Evolutionary conservation across 305 asterid genomes (phyloP), one percentile per base, ranked within the genome.

Genomic region (Rubia tinctorum): DNA sequence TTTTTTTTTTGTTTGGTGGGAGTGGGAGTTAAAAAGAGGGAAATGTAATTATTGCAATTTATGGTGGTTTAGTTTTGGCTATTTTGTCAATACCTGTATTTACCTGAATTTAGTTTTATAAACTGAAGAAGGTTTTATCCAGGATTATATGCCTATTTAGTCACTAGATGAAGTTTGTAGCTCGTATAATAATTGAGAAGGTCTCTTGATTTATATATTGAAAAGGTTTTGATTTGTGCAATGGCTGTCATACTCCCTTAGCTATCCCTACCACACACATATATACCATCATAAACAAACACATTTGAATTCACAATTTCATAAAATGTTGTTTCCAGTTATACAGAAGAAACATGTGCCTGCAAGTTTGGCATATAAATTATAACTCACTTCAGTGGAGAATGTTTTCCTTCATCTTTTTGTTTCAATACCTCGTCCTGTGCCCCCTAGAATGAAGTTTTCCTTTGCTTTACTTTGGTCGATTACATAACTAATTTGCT

Each of bases 401-500:
- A 64, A 34, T 20, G 5, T 17, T 73, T 64, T 45, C 45, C 1
- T 55, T 68, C 58, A 12, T 12, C 7, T 8, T 68, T 13, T 22
- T 43, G 42, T 14, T 20, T 72, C 20, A 43, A 49, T 25, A 8
- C 30, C 22, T 8, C 51, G 34, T 59, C 58, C 27, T 40, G n/a
- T 23, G 6, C 25, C 20, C 15, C 45, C 23, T 49, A 2, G 23
- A 37, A 7, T 9, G 15, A 62, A 27, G n/a, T n/a, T 30, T 59
- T 53, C 25, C 60, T 44, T 55, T 80, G 64, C 71, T 25, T 34
- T 44, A 7, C 6, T 43, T 15, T 68, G 27, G 42, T 75, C 18
- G 15, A 43, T 23, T 68, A n/a, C n/a, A 55, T 11, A 68, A 15
- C 76, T 79, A 68, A 66, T 69, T 30, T 74, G 69, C 34, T 71